phyloP scores from a whole-genome alignment of 2,329 filamentous ascomycete genomes.

The Cladophialophora immunda region DNA sequence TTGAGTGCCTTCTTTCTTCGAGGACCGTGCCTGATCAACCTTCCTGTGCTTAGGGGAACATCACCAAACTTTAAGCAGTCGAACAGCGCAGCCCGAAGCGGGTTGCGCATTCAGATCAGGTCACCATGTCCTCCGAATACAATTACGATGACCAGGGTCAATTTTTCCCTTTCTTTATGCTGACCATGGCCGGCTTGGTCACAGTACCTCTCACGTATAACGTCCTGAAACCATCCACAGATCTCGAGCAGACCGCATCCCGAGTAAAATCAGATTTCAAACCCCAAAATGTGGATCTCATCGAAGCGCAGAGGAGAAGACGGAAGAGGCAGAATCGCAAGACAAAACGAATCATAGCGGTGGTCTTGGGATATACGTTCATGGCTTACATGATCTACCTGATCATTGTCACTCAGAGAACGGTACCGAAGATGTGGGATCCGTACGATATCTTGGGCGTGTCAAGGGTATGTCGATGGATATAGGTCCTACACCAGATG shows the following conservation, averaged over 20 bases:
- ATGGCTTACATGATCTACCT: conserved; percentile 94
- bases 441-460: conserved; percentile 94
- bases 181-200: conserved; percentile 86
- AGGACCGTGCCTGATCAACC: neutral
- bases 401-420: conserved; percentile 78
- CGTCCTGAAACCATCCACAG: conserved; percentile 73
- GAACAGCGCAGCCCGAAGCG: conserved; percentile 3
- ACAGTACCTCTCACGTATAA: conserved; percentile 91
- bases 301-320: conserved; percentile 81
- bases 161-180: conserved; percentile 99
- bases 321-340: conserved; percentile 90
- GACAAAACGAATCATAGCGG: conserved; percentile 82
- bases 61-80: neutral
- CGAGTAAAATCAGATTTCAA: conserved; percentile 83
- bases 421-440: conserved; percentile 85
- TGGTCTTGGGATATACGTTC: conserved; percentile 78
- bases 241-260: conserved; percentile 80
- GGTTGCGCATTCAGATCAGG: neutral
- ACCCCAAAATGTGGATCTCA: conserved; percentile 82
- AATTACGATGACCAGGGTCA: conserved; percentile 98
- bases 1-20: neutral
- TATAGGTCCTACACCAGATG: conserved; percentile 15
- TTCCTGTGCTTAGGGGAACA: neutral
- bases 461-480: conserved; percentile 68
- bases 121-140: conserved; percentile 78